These are phyloP conservation scores for Begonia loranthoides DNA, from an alignment of 306 rosid genomes.

Conservation along the genomic window DNA sequence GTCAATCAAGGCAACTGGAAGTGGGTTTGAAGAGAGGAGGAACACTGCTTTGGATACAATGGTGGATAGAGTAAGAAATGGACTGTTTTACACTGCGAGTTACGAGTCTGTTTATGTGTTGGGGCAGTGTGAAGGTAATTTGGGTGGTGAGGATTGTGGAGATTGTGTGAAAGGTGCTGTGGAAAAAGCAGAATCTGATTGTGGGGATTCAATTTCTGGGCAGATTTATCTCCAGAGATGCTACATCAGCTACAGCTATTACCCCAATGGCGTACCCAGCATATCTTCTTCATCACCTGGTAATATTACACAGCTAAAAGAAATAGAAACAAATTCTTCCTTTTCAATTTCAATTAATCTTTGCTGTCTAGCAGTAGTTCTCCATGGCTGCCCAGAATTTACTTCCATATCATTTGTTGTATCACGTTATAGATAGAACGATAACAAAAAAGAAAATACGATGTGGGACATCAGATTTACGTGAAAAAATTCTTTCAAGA, in stretches of 20 bases:
- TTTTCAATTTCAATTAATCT: too few relatives aligned
- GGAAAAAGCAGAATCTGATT: slow-evolving; percentile 28
- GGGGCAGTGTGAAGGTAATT: slow-evolving; percentile 83
- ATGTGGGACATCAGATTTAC: too few relatives aligned
- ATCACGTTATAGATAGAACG: too few relatives aligned
- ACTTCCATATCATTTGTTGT: too few relatives aligned
- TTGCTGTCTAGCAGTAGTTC: too few relatives aligned
- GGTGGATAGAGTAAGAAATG: slow-evolving; percentile 42
- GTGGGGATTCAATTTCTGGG: slow-evolving; percentile 53
- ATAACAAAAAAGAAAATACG: too few relatives aligned
- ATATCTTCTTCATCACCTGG: slow-evolving; percentile 33
- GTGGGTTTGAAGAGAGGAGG: slow-evolving; percentile 46
- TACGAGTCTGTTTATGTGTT: slow-evolving; percentile 54
- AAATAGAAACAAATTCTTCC: background rate
- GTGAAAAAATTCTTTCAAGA: too few relatives aligned
- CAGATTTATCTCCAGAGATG: slow-evolving; percentile 69
- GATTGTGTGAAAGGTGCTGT: slow-evolving; percentile 55
- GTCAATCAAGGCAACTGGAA: slow-evolving; percentile 21
- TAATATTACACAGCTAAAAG: slow-evolving; percentile 8
- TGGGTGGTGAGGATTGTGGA: slow-evolving; percentile 49
- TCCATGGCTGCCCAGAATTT: too few relatives aligned
- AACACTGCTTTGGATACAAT: slow-evolving; percentile 54
- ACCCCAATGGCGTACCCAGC: slow-evolving; percentile 59
- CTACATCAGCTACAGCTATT: slow-evolving; percentile 59
- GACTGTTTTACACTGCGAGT: slow-evolving; percentile 56